Evolutionary conservation across 2,329 filamentous ascomycete species (phyloP), one percentile per base, ranked within the genome.

Genomic region (Botrytis hyacinthi): DNA sequence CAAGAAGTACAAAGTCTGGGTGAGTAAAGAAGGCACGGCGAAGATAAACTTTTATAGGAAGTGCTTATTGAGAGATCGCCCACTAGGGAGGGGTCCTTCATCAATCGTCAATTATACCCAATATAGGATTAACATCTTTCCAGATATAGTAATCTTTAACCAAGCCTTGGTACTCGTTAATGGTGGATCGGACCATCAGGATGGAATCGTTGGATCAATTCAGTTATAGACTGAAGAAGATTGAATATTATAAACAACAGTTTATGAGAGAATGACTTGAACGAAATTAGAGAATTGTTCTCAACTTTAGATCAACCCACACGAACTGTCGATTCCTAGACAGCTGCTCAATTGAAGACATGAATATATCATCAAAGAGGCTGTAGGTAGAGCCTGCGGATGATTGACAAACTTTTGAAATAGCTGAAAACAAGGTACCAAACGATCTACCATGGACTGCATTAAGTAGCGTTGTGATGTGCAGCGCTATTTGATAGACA

Each of bases 381-480:
- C 37, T 16, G 5, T 22, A 18, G 22, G 35, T 14, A 18, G 32
- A 59, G 37, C 14, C 35, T 61, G 26, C 22, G 32, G 20, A 18
- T 61, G 35, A 9, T 40, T 40, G 20, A 62, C 26, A 40, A 18
- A 7, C 22, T 16, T 9, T n/a, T 35, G 22, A 62, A n/a, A 4
- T 16, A 40, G 37, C 14, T 62, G 22, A 22, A 3, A 26, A 14
- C 12, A 61, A 61, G 59, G 59, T 40, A 57, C 22, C 35, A 40
- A 40, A n/a, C 35, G 60, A 62, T 40, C 26, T 62, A 8, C 26
- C 7, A 4, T 18, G 20, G 22, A 16, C 51, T 62, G 35, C 35
- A 62, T 40, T 16, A 7, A 18, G n/a, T 62, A 62, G 60, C 32
- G 60, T 62, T 40, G 60, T 62, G 60, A 62, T 62, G 35, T 62